A percentile compares a stretch with the other conserved stretches of the same genome.
Conservation (phyloP, 1,284 basidiomycete genomes). For the Leucoagaricus sp. region DNA sequence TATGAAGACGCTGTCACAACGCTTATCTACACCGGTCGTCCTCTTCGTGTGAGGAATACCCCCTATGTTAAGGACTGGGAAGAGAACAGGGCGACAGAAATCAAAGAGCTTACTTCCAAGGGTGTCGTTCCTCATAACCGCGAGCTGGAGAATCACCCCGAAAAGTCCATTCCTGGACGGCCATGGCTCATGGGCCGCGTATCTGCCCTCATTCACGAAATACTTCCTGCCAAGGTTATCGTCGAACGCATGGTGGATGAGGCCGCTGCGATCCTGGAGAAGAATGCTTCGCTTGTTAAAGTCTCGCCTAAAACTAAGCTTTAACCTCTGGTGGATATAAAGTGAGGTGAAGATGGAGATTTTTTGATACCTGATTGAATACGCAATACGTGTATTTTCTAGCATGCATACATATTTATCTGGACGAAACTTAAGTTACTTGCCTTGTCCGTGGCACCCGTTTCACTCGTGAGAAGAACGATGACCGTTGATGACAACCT, state of each 20-base stretch:
- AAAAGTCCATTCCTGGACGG: slow-evolving; percentile 50
- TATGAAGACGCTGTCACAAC: slow-evolving; percentile 78
- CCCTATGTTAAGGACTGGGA: slow-evolving; percentile 83
- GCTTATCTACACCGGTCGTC: slow-evolving; percentile 86
- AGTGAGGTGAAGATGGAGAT: not conserved
- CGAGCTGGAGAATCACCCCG: slow-evolving; percentile 76
- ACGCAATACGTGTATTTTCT: slow-evolving; percentile 3
- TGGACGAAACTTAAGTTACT: too few species aligned
- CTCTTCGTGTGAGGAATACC: slow-evolving; percentile 80
- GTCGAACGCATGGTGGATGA: slow-evolving; percentile 79
- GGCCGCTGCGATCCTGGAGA: slow-evolving; percentile 51
- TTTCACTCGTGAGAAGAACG: too few species aligned
- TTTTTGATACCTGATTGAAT: not conserved
- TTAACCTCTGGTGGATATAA: slow-evolving; percentile 16
- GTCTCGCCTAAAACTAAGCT: slow-evolving; percentile 34
- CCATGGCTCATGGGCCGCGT: slow-evolving; percentile 83
- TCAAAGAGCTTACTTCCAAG: slow-evolving; percentile 73
- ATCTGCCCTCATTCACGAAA: slow-evolving; percentile 71
- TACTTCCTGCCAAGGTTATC: slow-evolving; percentile 79
- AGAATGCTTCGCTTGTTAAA: slow-evolving; percentile 36
- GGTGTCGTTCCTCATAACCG: slow-evolving; percentile 75
- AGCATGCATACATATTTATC: not conserved
- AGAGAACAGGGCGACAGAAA: slow-evolving; percentile 68
- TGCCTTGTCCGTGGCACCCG: too few species aligned
- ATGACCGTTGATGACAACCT: too few species aligned